phyloP scores from a whole-genome alignment of 441 rosid species.

The Erysimum pusillum region DNA sequence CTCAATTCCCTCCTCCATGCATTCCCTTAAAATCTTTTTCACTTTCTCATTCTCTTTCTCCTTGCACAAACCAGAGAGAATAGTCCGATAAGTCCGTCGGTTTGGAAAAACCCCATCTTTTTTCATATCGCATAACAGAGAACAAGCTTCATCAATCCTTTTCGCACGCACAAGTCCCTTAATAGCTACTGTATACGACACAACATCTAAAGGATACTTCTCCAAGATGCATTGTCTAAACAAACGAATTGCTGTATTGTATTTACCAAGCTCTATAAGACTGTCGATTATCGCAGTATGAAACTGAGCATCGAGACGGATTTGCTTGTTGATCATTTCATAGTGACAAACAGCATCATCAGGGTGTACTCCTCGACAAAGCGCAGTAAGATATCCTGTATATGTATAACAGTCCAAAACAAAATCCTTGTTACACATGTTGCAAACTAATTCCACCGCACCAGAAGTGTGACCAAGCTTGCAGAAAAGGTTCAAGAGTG shows the following conservation, averaged over 20 bases:
- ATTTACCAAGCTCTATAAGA: constrained; percentile 60
- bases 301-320: constrained; percentile 63
- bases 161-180: constrained; percentile 64
- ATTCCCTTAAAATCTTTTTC: constrained; percentile 55
- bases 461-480: constrained; percentile 53
- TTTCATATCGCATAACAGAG: constrained; percentile 61
- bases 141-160: constrained; percentile 61
- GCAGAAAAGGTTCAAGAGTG: constrained; percentile 62
- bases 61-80: constrained; percentile 61
- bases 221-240: constrained; percentile 56
- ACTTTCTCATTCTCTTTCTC: constrained; percentile 59
- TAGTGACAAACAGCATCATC: constrained; percentile 61
- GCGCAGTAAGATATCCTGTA: constrained; percentile 64
- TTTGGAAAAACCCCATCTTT: constrained; percentile 60
- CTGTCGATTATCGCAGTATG: constrained; percentile 64
- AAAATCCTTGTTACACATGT: constrained; percentile 59
- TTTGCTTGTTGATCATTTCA: constrained; percentile 45
- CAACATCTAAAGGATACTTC: constrained; percentile 63
- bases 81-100: constrained; percentile 49
- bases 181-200: constrained; percentile 69
- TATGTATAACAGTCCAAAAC: constrained; percentile 65
- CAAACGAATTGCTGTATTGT: constrained; percentile 56
- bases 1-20: constrained; percentile 53
- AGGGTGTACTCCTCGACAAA: constrained; percentile 53
- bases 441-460: constrained; percentile 54